Evolutionary conservation across 2,329 filamentous ascomycete species (phyloP).

Genomic region (Rhynchosporium secalis): DNA sequence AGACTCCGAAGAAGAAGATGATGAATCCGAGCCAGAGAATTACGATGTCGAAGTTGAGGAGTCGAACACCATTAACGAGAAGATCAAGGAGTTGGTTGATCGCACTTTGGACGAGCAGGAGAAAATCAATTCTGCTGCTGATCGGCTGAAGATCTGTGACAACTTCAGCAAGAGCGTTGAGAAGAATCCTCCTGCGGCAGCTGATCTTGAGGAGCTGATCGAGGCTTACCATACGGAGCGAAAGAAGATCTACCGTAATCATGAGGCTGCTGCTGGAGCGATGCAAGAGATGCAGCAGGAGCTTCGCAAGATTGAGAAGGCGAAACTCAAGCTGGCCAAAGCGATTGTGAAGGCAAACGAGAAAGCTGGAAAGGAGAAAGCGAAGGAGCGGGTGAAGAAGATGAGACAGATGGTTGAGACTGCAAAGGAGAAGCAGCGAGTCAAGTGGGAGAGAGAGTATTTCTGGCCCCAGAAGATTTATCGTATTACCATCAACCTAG

Average conservation of each 20-base stretch:
- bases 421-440: conserved; percentile 32
- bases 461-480: conserved; percentile 49
- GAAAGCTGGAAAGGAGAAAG: conserved; percentile 43
- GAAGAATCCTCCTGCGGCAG: conserved; percentile 24
- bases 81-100: conserved; percentile 32
- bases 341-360: conserved; percentile 37
- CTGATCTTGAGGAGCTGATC: conserved; percentile 39
- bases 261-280: conserved; percentile 39
- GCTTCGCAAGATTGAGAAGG: conserved; percentile 40
- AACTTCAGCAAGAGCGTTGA: conserved; percentile 33
- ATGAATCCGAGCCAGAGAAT: conserved; percentile 37
- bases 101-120: conserved; percentile 34
- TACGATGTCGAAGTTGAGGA: conserved; percentile 36
- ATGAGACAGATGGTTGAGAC: conserved; percentile 33
- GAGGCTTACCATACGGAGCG: conserved; percentile 39
- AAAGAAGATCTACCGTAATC: conserved; percentile 44
- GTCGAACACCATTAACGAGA: conserved; percentile 29
- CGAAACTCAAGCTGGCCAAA: conserved; percentile 37
- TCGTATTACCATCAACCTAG: conserved; percentile 43
- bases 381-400: conserved; percentile 42
- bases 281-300: conserved; percentile 41
- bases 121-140: conserved; percentile 37
- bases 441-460: conserved; percentile 46
- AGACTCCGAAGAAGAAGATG: conserved; percentile 40
- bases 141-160: conserved; percentile 34